A percentile compares a stretch with the other conserved stretches of the same genome.
Evolutionary conservation across 352 stramenopile genomes (phyloP).

Genomic region (Halophytophthora polymorphica): DNA sequence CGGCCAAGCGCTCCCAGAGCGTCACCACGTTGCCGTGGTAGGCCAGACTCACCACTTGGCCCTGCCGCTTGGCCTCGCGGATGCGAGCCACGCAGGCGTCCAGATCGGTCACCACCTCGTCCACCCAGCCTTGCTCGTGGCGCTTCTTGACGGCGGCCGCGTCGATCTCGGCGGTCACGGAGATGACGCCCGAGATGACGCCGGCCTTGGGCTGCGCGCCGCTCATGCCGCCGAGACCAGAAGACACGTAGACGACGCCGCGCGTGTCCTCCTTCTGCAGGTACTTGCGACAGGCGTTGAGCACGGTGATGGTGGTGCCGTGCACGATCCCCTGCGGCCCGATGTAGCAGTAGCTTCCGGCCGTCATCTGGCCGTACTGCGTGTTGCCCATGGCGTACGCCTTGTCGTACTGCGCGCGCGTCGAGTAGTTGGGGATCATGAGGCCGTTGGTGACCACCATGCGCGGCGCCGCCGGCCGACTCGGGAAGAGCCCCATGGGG

Average conservation of each 20-base stretch:
- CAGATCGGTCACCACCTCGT: slow-evolving; percentile 72
- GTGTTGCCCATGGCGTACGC: slow-evolving; percentile 85
- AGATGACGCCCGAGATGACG: slow-evolving; percentile 85
- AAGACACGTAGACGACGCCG: slow-evolving; percentile 85
- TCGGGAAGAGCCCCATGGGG: slow-evolving; percentile 85
- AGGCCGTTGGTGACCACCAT: slow-evolving; percentile 90
- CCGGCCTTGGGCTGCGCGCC: slow-evolving; percentile 82
- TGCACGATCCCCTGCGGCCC: slow-evolving; percentile 89
- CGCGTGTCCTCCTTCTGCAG: slow-evolving; percentile 59
- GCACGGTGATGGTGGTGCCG: slow-evolving; percentile 88
- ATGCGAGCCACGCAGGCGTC: slow-evolving; percentile 68
- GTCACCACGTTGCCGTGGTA: slow-evolving; percentile 86
- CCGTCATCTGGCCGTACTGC: slow-evolving; percentile 90
- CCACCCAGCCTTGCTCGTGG: slow-evolving; percentile 83
- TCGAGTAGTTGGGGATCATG: slow-evolving; percentile 90
- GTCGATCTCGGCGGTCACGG: slow-evolving; percentile 85
- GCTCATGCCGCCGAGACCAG: slow-evolving; percentile 84
- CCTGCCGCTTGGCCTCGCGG: slow-evolving; percentile 48
- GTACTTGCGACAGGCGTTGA: slow-evolving; percentile 90
- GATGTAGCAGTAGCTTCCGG: slow-evolving; percentile 91
- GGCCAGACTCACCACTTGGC: slow-evolving; percentile 72
- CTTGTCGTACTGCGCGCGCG: slow-evolving; percentile 84
- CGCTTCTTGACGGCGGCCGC: slow-evolving; percentile 76
- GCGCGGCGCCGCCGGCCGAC: slow-evolving; percentile 61
- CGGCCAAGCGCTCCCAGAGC: slow-evolving; percentile 81